These are phyloP conservation scores for Ceriops tagal DNA, from an alignment of 345 rosid genomes.

Conservation along the genomic window DNA sequence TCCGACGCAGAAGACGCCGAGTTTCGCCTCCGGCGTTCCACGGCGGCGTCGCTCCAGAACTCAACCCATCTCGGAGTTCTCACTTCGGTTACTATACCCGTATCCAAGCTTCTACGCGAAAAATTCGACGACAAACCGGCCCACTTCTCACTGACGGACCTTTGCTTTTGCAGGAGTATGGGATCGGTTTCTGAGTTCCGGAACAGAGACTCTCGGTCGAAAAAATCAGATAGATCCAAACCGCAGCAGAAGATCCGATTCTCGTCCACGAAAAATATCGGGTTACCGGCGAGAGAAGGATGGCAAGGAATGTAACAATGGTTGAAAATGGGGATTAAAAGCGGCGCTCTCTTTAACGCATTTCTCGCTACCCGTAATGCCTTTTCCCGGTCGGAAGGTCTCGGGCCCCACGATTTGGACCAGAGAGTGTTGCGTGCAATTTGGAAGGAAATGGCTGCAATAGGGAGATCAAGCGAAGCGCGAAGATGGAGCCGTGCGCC, in stretches of 20 bases:
- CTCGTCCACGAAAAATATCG: conserved; percentile 90
- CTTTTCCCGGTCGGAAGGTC: conserved; percentile 79
- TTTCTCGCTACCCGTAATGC: conserved; percentile 79
- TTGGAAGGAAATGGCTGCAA: conserved; percentile 87
- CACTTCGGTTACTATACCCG: conserved; percentile 36
- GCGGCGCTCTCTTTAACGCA: conserved; percentile 82
- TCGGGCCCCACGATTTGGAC: conserved; percentile 89
- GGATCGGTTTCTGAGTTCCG: conserved; percentile 48
- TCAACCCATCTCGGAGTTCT: conserved; percentile 89
- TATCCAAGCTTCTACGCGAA: conserved; percentile 62
- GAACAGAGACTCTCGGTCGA: conserved; percentile 73
- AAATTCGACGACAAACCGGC: conserved; percentile 49
- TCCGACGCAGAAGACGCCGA: conserved; percentile 53
- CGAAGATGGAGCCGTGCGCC: conserved; percentile 80
- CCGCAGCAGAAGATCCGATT: conserved; percentile 88
- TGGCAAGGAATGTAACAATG: conserved; percentile 90
- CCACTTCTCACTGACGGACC: conserved; percentile 60
- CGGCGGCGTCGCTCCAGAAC: conserved; percentile 94
- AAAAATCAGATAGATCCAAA: conserved; percentile 81
- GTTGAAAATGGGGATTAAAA: conserved; percentile 82
- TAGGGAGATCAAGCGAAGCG: conserved; percentile 74
- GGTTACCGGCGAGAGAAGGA: conserved; percentile 89
- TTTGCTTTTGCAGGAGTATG: conserved; percentile 44
- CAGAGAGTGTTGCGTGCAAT: conserved; percentile 81
- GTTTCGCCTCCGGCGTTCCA: conserved; percentile 66